Conservation (phyloP, 768 basidiomycete genomes). For the Cystofilobasidium ferigula region DNA sequence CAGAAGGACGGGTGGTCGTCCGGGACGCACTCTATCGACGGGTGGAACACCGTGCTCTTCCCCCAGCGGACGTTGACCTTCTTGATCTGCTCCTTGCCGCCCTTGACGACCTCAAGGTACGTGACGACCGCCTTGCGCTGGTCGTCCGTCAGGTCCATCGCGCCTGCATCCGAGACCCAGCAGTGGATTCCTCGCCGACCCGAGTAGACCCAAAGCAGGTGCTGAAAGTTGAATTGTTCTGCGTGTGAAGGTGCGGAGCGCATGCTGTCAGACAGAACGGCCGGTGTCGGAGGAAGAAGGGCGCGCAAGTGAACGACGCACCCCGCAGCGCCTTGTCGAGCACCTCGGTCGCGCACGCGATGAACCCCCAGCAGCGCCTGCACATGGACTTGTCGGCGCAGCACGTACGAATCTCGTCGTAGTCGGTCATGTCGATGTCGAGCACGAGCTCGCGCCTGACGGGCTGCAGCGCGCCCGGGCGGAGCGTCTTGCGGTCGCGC, state of each 20-base stretch:
- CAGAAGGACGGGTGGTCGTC: slow-evolving; percentile 25
- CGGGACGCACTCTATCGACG: slow-evolving; percentile 54
- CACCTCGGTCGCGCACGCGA: slow-evolving; percentile 79
- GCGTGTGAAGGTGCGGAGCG: no score
- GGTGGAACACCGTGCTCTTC: slow-evolving; percentile 49
- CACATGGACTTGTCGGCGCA: slow-evolving; percentile 87
- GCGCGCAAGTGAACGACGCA: slow-evolving; percentile 27
- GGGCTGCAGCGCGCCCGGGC: slow-evolving; percentile 58
- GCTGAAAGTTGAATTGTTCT: slow-evolving; percentile 79
- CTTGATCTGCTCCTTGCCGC: slow-evolving; percentile 68
- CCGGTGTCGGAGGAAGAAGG: background rate
- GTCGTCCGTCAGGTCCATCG: slow-evolving; percentile 82
- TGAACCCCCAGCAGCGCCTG: slow-evolving; percentile 85
- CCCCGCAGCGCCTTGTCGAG: slow-evolving; percentile 63
- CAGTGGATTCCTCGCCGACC: slow-evolving; percentile 96
- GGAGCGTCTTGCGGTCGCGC: slow-evolving; percentile 72
- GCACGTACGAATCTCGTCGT: slow-evolving; percentile 88
- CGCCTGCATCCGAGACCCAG: slow-evolving; percentile 86
- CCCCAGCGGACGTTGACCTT: slow-evolving; percentile 56
- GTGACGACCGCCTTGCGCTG: slow-evolving; percentile 76
- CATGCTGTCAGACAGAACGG: no score
- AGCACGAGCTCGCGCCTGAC: slow-evolving; percentile 85
- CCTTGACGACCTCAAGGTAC: slow-evolving; percentile 72
- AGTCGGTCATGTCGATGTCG: slow-evolving; percentile 99
- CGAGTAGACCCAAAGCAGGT: slow-evolving; percentile 95